Percentiles rank a stretch among this genome's conserved stretches.
phyloP scores from a whole-genome alignment of 345 rosid species.

The Geranium rotundifolium region DNA sequence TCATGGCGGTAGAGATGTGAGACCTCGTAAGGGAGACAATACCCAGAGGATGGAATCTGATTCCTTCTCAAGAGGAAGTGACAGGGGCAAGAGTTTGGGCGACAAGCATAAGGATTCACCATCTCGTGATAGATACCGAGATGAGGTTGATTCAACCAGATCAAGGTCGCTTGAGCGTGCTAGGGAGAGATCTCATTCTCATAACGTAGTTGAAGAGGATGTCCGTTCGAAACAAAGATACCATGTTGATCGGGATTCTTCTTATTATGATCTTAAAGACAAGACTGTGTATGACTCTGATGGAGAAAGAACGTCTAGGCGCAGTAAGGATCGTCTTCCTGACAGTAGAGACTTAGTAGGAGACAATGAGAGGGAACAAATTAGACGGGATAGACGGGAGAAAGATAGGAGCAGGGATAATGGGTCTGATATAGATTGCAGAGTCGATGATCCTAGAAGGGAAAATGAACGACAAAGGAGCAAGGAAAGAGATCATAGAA shows the following conservation, averaged over 20 bases:
- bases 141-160: constrained; percentile 27
- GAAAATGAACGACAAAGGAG: constrained; percentile 12
- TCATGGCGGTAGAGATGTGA: constrained; percentile 29
- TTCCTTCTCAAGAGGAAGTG: constrained; percentile 23
- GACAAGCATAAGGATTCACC: constrained; percentile 20
- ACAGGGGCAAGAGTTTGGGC: constrained; percentile 18
- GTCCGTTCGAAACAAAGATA: constrained; percentile 20
- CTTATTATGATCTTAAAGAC: not conserved
- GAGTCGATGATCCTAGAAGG: constrained; percentile 14
- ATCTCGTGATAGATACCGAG: constrained; percentile 19
- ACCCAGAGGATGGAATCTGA: constrained; percentile 9
- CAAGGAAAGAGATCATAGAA: constrained; percentile 13
- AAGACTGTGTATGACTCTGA: constrained; percentile 10
- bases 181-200: constrained; percentile 48
- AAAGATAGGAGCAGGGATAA: constrained; percentile 19
- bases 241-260: constrained; percentile 16
- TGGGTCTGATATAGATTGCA: constrained; percentile 12
- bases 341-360: constrained; percentile 27
- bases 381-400: constrained; percentile 21
- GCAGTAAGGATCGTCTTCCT: constrained; percentile 24
- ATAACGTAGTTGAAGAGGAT: constrained; percentile 33
- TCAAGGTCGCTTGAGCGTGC: constrained; percentile 35
- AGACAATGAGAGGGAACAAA: constrained; percentile 32
- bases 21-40: constrained; percentile 16
- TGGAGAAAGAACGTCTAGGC: constrained; percentile 19